Evolutionary conservation across 192 early-diverging fungal genomes (phyloP).

Genomic region (Linnemannia hyalina): DNA sequence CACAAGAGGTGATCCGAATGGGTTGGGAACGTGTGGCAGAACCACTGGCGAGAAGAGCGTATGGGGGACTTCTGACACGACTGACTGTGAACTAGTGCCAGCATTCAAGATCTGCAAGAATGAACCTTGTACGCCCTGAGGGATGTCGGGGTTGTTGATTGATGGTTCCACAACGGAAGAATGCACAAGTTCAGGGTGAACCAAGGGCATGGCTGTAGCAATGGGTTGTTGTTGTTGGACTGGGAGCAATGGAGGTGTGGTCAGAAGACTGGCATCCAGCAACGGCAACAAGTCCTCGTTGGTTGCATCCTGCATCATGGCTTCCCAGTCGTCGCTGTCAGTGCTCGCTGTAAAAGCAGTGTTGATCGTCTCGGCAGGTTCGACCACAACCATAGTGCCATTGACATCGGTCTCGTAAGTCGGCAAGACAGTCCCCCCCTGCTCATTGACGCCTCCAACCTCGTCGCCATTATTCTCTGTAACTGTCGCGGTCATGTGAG

Average conservation of each 20-base stretch:
- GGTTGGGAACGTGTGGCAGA: background rate
- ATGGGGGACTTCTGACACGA: background rate
- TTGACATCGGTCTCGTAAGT: conserved; percentile 1
- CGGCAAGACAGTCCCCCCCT: background rate
- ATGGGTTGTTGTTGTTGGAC: conserved; percentile 23
- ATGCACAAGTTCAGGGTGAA: background rate
- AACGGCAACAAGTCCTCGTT: conserved; percentile 21
- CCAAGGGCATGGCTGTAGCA: conserved; percentile 45
- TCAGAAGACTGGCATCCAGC: conserved; percentile 19
- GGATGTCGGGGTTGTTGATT: background rate
- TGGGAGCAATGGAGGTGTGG: conserved; percentile 34
- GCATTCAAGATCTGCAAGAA: background rate
- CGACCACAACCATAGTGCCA: conserved; percentile 6
- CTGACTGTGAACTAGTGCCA: background rate
- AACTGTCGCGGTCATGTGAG: conserved; percentile 15
- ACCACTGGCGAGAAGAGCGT: conserved; percentile 5
- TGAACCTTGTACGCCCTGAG: background rate
- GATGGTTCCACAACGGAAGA: conserved; percentile 1
- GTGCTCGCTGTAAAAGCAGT: conserved; percentile 28
- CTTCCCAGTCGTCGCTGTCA: conserved; percentile 35
- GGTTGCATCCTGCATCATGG: conserved; percentile 32
- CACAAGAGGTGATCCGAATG: background rate
- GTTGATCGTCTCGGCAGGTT: conserved; percentile 17
- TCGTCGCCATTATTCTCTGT: conserved; percentile 13
- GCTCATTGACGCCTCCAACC: background rate